Evolutionary conservation across 108 stramenopile genomes (phyloP).

Genomic region (Asterionellopsis glacialis): DNA sequence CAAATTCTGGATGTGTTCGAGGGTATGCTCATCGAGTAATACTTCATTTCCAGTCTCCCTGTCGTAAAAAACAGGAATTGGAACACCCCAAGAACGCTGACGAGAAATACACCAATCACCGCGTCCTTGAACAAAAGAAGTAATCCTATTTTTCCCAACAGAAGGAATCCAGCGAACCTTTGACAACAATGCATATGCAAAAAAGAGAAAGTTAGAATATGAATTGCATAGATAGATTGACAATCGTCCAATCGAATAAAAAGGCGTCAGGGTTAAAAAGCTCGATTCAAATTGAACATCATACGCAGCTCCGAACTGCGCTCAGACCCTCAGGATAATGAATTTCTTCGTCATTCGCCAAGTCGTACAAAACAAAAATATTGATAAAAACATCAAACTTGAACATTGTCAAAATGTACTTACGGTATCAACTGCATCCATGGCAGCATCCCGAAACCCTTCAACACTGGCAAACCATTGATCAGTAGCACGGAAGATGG

Average conservation of each 20-base stretch:
- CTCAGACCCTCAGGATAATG: conserved; percentile 64
- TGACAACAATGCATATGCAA: neutral
- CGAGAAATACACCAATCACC: conserved; percentile 99
- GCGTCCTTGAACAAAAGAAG: conserved; percentile 78
- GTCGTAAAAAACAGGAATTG: conserved; percentile 97
- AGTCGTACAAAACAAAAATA: conserved; percentile 2
- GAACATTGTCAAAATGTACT: conserved; percentile 18
- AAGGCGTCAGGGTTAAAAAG: conserved; percentile 51
- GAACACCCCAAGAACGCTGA: conserved; percentile 98
- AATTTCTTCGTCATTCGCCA: conserved; percentile 39
- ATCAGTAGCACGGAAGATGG: conserved; percentile 96
- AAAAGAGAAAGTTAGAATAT: neutral
- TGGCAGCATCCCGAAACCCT: conserved; percentile 84
- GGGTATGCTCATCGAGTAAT: conserved; percentile 81
- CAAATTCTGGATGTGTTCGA: conserved; percentile 77
- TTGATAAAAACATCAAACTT: neutral
- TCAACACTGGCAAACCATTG: conserved; percentile 99
- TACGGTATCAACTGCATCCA: conserved; percentile 87
- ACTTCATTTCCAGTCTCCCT: conserved; percentile 76
- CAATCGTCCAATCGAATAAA: neutral
- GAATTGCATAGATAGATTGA: neutral
- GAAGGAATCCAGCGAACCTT: conserved; percentile 94
- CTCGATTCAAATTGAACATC: conserved; percentile 38
- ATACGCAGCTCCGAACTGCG: conserved; percentile 14
- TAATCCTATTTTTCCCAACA: conserved; percentile 90